Evolutionary conservation across 179 eudicot species (phyloP).

Genomic region (Gypsophila paniculata): DNA sequence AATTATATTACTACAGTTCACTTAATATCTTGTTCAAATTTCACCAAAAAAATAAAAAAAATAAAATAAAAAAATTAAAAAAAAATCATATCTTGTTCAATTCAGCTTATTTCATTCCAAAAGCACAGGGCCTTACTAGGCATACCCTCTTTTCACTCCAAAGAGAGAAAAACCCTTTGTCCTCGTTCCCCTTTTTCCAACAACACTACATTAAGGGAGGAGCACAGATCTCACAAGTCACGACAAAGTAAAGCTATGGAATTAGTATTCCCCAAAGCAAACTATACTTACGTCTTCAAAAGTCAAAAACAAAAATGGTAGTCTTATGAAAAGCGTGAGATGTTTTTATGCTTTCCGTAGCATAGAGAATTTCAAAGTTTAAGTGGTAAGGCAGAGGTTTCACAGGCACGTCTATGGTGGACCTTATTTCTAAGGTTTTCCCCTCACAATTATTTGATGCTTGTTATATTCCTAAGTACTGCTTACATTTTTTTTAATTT

Average conservation of each 20-base stretch:
- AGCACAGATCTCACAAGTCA: not conserved
- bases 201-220: not conserved
- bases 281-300: not conserved
- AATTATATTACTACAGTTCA: too few species aligned
- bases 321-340: not conserved
- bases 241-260: not conserved
- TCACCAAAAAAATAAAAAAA: too few species aligned
- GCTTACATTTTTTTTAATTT: too few species aligned
- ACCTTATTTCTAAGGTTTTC: not conserved
- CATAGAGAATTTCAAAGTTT: not conserved
- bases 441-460: not conserved
- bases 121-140: slow-evolving; percentile 2
- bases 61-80: too few species aligned
- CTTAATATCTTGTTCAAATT: too few species aligned
- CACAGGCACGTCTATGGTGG: not conserved
- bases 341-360: not conserved
- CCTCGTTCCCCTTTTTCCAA: not conserved
- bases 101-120: too few species aligned
- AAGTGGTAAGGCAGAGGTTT: not conserved
- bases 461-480: too few species aligned
- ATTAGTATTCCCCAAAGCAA: not conserved
- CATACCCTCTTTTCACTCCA: not conserved
- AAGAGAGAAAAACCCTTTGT: not conserved
- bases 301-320: not conserved
- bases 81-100: too few species aligned